phyloP scores from a whole-genome alignment of 2,329 filamentous ascomycete species.

The Sarocladium kiliense region DNA sequence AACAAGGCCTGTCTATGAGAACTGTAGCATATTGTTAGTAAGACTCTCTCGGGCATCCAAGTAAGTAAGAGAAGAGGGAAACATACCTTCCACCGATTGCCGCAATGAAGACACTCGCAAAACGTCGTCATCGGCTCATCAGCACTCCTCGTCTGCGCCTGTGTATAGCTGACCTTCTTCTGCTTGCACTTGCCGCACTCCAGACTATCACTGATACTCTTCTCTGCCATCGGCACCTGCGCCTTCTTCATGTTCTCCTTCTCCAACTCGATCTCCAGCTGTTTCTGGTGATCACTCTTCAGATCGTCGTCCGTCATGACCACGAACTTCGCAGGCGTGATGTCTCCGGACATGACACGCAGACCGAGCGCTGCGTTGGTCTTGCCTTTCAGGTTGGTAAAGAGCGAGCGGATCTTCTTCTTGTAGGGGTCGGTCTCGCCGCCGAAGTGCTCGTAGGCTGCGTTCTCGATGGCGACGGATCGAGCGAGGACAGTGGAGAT shows the following conservation, averaged over 20 bases:
- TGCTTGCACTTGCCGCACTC: slow-evolving; percentile 89
- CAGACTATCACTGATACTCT: slow-evolving; percentile 81
- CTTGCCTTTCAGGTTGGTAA: slow-evolving; percentile 91
- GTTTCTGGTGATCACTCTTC: slow-evolving; percentile 77
- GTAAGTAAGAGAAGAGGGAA: neutral
- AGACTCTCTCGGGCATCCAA: neutral
- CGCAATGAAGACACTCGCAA: slow-evolving; percentile 66
- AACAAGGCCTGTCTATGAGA: slow-evolving; percentile 1
- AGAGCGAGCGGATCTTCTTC: slow-evolving; percentile 85
- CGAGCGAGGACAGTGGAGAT: slow-evolving; percentile 66
- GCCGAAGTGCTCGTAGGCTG: slow-evolving; percentile 65
- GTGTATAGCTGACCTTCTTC: slow-evolving; percentile 91
- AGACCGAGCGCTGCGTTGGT: slow-evolving; percentile 73
- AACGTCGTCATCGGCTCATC: slow-evolving; percentile 89
- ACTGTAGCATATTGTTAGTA: slow-evolving; percentile 3
- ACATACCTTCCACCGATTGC: slow-evolving; percentile 67
- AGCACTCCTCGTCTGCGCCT: slow-evolving; percentile 91
- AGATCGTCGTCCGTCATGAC: slow-evolving; percentile 86
- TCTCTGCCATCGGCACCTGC: slow-evolving; percentile 88
- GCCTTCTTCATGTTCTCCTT: slow-evolving; percentile 96
- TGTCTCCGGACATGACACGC: slow-evolving; percentile 69
- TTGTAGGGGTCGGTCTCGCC: slow-evolving; percentile 74
- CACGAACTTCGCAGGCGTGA: slow-evolving; percentile 70
- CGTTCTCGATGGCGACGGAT: slow-evolving; percentile 77
- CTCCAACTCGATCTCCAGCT: slow-evolving; percentile 69